Percentiles rank a stretch among this genome's conserved stretches.
These are phyloP conservation scores for Helenozyma rhizophorensis DNA, from an alignment of 805 yeast genomes.

Conservation along the genomic window DNA sequence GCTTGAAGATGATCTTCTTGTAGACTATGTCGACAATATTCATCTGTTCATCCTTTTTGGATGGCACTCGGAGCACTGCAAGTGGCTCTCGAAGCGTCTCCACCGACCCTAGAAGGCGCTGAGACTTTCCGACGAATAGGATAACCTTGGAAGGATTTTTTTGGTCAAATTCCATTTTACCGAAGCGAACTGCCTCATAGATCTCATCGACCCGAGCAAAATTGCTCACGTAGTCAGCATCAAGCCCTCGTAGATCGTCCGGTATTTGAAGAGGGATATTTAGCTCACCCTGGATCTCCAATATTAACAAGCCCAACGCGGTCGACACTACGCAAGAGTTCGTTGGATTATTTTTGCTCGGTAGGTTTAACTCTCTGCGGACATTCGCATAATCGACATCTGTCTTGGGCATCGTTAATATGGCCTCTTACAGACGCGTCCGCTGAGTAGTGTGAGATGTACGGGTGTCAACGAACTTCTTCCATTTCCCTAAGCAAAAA, in stretches of 20 bases:
- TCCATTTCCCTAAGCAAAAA: no score
- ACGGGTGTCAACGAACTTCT: no score
- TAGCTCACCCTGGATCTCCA: constrained; percentile 75
- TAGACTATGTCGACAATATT: constrained; percentile 56
- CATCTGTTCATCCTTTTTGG: constrained; percentile 26
- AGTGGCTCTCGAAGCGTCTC: constrained; percentile 60
- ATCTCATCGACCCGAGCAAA: constrained; percentile 32
- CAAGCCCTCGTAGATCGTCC: constrained; percentile 22
- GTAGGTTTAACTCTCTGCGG: constrained; percentile 7
- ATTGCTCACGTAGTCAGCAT: constrained; percentile 28
- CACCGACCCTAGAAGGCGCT: constrained; percentile 59
- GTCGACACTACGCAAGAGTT: constrained; percentile 34
- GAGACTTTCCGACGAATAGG: constrained; percentile 63
- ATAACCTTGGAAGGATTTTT: constrained; percentile 43
- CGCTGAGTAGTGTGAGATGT: no score
- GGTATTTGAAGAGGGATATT: constrained; percentile 42
- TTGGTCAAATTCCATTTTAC: constrained; percentile 44
- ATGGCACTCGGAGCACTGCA: constrained; percentile 52
- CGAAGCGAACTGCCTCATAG: constrained; percentile 48
- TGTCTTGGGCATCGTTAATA: constrained; percentile 11
- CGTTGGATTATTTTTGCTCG: background rate
- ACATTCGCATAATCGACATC: constrained; percentile 11
- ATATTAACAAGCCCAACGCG: constrained; percentile 51
- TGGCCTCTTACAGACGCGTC: background rate
- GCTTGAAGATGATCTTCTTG: constrained; percentile 56